These are phyloP conservation scores for Vachellia pachyceras DNA, from an alignment of 306 rosid species.

Conservation along the genomic window DNA sequence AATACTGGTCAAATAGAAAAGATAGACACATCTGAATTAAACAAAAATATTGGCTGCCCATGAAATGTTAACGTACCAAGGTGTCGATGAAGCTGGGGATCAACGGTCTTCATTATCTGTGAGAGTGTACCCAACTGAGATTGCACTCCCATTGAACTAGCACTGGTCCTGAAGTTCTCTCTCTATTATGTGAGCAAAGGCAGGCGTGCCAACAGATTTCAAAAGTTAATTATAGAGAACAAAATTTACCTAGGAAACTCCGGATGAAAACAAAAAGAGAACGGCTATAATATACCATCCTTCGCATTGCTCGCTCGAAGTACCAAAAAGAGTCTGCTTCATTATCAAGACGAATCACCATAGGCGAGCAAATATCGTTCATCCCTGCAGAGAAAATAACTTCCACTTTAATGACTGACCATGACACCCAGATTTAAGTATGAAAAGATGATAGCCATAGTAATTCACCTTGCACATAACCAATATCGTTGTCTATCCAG, in stretches of 20 bases:
- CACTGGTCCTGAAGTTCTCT: constrained; percentile 78
- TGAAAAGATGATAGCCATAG: constrained; percentile 17
- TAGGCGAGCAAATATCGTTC: constrained; percentile 96
- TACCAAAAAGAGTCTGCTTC: constrained; percentile 96
- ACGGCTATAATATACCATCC: constrained; percentile 58
- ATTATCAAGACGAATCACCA: constrained; percentile 76
- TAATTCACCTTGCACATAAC: constrained; percentile 87
- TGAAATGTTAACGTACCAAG: constrained; percentile 64
- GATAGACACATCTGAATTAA: constrained; percentile 13
- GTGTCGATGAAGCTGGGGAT: constrained; percentile 96
- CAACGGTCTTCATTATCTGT: constrained; percentile 84
- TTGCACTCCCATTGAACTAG: constrained; percentile 91
- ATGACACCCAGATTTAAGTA: constrained; percentile 30
- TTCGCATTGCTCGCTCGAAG: constrained; percentile 92
- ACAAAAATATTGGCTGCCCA: constrained; percentile 28
- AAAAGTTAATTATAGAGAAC: constrained; percentile 26
- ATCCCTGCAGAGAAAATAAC: constrained; percentile 66
- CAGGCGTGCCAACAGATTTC: constrained; percentile 40
- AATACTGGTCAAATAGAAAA: background rate
- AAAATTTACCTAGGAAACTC: constrained; percentile 7
- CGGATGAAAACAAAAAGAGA: constrained; percentile 24
- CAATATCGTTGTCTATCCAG: constrained; percentile 85
- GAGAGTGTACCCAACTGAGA: constrained; percentile 87
- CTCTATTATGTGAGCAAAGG: constrained; percentile 61
- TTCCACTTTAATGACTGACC: constrained; percentile 30